Evolutionary conservation across 306 rosid species (phyloP).

Genomic region (Trichosanthes cucumerina): DNA sequence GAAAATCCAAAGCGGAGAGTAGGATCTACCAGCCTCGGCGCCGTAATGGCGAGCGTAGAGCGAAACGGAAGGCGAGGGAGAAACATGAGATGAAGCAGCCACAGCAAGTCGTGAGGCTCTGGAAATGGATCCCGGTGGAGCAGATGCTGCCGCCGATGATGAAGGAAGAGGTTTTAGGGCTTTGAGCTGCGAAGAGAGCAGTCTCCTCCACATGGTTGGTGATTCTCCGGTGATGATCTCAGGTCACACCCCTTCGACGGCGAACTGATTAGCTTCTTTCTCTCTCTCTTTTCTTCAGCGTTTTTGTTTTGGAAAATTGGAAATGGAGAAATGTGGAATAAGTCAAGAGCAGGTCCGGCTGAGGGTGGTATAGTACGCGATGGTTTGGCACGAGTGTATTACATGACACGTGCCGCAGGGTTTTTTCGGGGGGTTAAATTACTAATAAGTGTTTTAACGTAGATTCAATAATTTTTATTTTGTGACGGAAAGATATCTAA

Average conservation of each 20-base stretch:
- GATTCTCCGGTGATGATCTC: not conserved
- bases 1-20: not conserved
- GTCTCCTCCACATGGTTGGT: constrained; percentile 53
- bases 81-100: constrained; percentile 6
- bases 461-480: too few species aligned
- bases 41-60: constrained; percentile 33
- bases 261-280: not conserved
- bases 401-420: not conserved
- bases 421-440: too few species aligned
- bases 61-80: not conserved
- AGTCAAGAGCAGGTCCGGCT: not conserved
- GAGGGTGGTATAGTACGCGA: not conserved
- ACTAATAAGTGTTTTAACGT: too few species aligned
- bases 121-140: constrained; percentile 37
- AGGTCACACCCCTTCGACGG: constrained; percentile 2
- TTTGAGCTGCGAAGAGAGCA: constrained; percentile 51
- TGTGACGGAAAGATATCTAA: too few species aligned
- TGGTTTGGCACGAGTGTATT: not conserved
- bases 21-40: constrained; percentile 35
- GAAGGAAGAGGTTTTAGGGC: constrained; percentile 32
- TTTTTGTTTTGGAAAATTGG: not conserved
- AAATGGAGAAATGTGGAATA: not conserved
- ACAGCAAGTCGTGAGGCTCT: constrained; percentile 20
- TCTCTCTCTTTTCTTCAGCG: not conserved
- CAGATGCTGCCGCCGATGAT: constrained; percentile 14